phyloP scores from a whole-genome alignment of 139 green algal genomes.

The Monoraphidium neglectum region DNA sequence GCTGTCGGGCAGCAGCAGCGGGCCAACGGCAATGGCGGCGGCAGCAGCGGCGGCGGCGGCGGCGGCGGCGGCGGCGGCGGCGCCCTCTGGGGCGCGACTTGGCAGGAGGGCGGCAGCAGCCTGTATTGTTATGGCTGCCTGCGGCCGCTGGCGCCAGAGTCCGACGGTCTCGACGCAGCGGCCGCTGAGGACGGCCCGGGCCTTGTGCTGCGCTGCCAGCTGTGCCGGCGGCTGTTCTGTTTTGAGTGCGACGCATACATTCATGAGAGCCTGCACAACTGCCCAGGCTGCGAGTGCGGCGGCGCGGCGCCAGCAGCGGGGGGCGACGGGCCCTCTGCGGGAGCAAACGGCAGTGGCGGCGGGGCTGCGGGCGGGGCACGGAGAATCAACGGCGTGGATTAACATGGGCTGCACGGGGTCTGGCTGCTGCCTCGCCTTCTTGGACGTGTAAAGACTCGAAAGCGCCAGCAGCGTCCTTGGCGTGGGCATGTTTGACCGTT shows the following conservation, averaged over 20 bases:
- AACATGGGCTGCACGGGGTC: too few species aligned
- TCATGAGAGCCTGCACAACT: constrained; percentile 95
- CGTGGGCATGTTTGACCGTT: too few species aligned
- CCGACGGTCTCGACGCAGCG: neutral
- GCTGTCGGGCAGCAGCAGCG: constrained; percentile 13
- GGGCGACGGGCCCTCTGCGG: too few species aligned
- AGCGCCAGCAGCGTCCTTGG: too few species aligned
- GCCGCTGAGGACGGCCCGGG: neutral
- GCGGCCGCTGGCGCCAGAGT: constrained; percentile 14
- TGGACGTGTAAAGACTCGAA: too few species aligned
- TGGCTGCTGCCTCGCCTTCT: too few species aligned
- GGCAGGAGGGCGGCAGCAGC: neutral
- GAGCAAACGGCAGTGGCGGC: too few species aligned
- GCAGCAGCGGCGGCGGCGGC: neutral
- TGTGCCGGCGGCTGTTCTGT: constrained; percentile 87
- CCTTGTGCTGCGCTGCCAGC: constrained; percentile 68
- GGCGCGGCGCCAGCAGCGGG: neutral
- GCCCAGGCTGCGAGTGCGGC: constrained; percentile 84
- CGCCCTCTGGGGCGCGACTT: neutral
- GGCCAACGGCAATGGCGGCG: neutral
- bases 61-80: neutral
- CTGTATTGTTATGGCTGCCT: constrained; percentile 68
- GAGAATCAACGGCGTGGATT: too few species aligned
- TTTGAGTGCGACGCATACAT: constrained; percentile 94
- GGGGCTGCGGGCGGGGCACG: too few species aligned